Evolutionary conservation across 768 basidiomycete species (phyloP).

Genomic region (Collybia mongolica): DNA sequence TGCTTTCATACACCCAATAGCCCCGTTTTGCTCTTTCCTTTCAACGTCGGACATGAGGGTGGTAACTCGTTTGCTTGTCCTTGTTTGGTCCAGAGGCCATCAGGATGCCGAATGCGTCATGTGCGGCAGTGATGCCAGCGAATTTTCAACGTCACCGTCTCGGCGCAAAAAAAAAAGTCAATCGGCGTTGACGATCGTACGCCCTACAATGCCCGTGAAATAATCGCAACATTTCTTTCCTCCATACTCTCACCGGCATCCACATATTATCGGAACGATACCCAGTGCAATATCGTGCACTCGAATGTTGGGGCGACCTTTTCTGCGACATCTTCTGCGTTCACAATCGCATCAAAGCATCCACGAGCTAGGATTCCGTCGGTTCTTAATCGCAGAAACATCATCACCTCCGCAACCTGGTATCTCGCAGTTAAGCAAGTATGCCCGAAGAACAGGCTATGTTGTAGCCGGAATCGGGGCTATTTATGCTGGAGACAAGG

Average conservation of each 20-base stretch:
- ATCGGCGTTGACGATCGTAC: constrained; percentile 5
- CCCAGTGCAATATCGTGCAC: too few species aligned
- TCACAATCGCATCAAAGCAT: too few species aligned
- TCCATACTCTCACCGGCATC: too few species aligned
- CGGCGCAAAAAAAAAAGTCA: not conserved
- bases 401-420: not conserved
- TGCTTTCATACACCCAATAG: too few species aligned
- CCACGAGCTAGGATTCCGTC: not conserved
- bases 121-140: constrained; percentile 4
- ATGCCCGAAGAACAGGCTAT: constrained; percentile 32
- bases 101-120: constrained; percentile 6
- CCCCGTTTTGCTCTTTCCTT: too few species aligned
- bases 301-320: too few species aligned
- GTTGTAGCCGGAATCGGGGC: constrained; percentile 37
- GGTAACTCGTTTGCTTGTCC: too few species aligned
- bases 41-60: too few species aligned
- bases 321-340: too few species aligned
- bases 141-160: not conserved
- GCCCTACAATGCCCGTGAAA: not conserved
- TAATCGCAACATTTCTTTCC: too few species aligned
- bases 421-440: constrained; percentile 11
- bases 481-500: constrained; percentile 43
- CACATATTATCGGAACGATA: too few species aligned
- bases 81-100: constrained; percentile 4
- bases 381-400: not conserved